Percentiles rank a stretch among this genome's conserved stretches.
Evolutionary conservation across 2,329 filamentous ascomycete genomes (phyloP).

Genomic region (Talaromyces sp.): DNA sequence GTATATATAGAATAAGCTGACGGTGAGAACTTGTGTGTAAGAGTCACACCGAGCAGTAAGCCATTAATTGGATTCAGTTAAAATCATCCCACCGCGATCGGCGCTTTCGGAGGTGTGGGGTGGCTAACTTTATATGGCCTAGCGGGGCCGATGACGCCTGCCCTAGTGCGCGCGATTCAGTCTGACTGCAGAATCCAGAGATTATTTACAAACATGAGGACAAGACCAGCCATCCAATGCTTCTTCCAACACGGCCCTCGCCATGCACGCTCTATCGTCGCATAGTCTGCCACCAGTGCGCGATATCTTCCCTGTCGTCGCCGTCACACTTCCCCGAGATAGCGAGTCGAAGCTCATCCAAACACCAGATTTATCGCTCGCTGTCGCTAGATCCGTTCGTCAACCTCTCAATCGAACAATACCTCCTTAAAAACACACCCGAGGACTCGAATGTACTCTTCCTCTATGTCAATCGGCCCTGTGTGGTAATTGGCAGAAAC

Average conservation of each 20-base stretch:
- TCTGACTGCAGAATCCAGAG: background rate
- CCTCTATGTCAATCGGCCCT: constrained; percentile 81
- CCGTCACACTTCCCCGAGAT: constrained; percentile 28
- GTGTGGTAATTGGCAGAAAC: constrained; percentile 88
- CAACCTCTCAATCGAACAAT: constrained; percentile 92
- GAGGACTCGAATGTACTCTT: constrained; percentile 72
- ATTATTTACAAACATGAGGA: no score
- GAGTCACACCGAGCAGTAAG: background rate
- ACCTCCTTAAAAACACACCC: constrained; percentile 70
- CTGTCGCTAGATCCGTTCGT: constrained; percentile 68
- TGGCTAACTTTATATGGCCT: background rate
- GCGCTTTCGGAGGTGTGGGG: background rate
- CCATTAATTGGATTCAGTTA: background rate
- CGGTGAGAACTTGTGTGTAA: background rate
- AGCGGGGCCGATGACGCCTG: background rate
- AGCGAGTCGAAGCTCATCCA: constrained; percentile 27
- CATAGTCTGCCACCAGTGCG: background rate
- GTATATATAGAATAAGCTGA: constrained; percentile 1
- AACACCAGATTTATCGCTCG: constrained; percentile 65
- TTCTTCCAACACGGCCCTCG: constrained; percentile 18
- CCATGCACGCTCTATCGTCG: constrained; percentile 10
- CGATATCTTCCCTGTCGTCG: constrained; percentile 19
- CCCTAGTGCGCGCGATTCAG: background rate
- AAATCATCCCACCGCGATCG: constrained; percentile 1
- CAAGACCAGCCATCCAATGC: constrained; percentile 20